Evolutionary conservation across 257 asterid genomes (phyloP), one percentile per base, ranked within the genome.

Genomic region (Ilex aquifolium): DNA sequence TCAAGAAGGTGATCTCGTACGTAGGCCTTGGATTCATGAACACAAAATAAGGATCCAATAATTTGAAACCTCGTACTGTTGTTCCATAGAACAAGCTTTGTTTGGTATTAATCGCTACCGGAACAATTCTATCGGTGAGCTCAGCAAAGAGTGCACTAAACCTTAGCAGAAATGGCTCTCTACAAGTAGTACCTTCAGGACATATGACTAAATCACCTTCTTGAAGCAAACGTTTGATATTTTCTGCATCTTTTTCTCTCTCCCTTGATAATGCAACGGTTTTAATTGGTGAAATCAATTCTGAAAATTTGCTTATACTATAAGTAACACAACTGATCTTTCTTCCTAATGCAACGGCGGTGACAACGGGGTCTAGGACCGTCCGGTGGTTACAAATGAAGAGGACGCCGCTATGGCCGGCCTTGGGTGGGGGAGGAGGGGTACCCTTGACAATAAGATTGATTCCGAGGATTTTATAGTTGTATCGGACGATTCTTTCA

Each of bases 381-480:
- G 97, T 82, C 39, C 98, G 85, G 81, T 91, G 98, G 88, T 91
- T 91, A 88, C 98, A 88, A 2, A 88, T 83, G 65, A 88, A 82
- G 63, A 91, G 75, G 16, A 82, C 88, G 14, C 98, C 98, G 61
- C 88, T 71, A 10, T 66, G 75, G 6, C 95, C 92, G 1, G 74
- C 31, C 0, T 61, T 46, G 0, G 97, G 95, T 1, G 97, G 89
- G 10, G 95, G 95, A 0, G 98, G 98, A 3, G 95, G 98, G n/a
- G 73, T 88, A 53, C 98, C 98, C 63, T 75, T 84, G n/a, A 91
- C 91, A 2, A 80, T 60, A 4, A 91, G 77, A 44, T 88, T 91
- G 80, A 91, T 91, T 0, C 98, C 98, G 5, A 88, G 87, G 31
- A 85, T 53, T 58, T 31, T 69, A 69, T 86, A 91, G 31, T 13